Evolutionary conservation across 441 rosid species (phyloP), one percentile per base, ranked within the genome.

Genomic region (Erodium trifolium): DNA sequence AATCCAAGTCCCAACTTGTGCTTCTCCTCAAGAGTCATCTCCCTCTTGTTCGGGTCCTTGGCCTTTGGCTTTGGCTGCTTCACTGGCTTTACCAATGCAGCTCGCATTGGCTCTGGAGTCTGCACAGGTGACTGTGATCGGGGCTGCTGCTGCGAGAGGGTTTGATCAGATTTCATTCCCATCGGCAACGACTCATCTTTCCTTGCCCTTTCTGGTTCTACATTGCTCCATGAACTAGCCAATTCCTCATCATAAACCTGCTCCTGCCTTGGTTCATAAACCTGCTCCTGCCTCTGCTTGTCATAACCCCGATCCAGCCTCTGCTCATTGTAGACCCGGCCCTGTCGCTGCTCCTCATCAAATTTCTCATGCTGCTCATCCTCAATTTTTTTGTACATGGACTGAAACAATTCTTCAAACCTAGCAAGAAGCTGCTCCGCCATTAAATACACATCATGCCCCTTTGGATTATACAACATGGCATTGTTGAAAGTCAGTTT

Each of bases 401-500:
- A 86, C 60, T 66, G 68, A 39, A 79, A 87, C 86, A 84, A 69
- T 39, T 81, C 89, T 63, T 88, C 89, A 8, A 92, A 92, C 70
- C 73, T 85, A 0, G 37, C 37, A 5, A 83, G 74, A 17, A 80
- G 74, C 74, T 82, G 84, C 70, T 87, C 87, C 0, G 95, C 98
- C 59, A 87, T 63, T 18, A 53, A 51, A 65, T 86, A 77, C 14
- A 90, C 90, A 13, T 90, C 93, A 34, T 90, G 96, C 1, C 88
- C 95, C 39, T 82, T 85, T 1, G 98, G 96, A 69, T 92, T 92
- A 47, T 92, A 92, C 72, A 78, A 71, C 93, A 88, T 83, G 13
- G 98, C 98, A 74, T 92, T 92, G 59, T 70, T 83, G 78, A 92
- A 90, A 1, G 96, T 88, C 83, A 90, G 76, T 65, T 95, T 81